Evolutionary conservation across 2,329 filamentous ascomycete species (phyloP).

Genomic region (Chrysoporthe deuterocubensis): DNA sequence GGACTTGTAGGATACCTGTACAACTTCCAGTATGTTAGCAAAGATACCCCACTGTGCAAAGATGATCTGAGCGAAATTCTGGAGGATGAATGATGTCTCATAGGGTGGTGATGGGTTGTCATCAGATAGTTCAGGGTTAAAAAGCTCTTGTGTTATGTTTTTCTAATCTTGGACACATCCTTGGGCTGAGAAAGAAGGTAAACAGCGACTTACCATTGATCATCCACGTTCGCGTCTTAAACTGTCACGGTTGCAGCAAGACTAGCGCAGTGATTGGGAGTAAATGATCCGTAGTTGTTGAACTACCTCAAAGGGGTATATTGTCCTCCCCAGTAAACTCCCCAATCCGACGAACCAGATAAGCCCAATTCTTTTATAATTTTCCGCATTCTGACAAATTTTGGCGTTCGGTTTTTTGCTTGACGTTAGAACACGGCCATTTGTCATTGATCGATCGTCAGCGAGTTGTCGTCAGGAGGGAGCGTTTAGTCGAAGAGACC

Average conservation of each 20-base stretch:
- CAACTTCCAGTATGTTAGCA: slow-evolving; percentile 41
- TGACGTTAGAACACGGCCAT: slow-evolving; percentile 9
- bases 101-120: slow-evolving; percentile 62
- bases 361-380: slow-evolving; percentile 1
- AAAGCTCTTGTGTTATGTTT: slow-evolving; percentile 62
- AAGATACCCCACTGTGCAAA: slow-evolving; percentile 39
- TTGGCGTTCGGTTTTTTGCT: slow-evolving; percentile 7
- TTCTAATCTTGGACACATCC: slow-evolving; percentile 58
- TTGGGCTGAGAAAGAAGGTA: slow-evolving; percentile 18
- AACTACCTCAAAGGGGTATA: slow-evolving; percentile 26
- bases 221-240: background rate
- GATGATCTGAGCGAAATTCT: slow-evolving; percentile 29
- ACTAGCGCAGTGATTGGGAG: slow-evolving; percentile 15
- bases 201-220: slow-evolving; percentile 20
- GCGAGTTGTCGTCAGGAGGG: background rate
- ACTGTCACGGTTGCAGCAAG: background rate
- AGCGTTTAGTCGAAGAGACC: slow-evolving; percentile 65
- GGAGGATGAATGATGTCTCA: slow-evolving; percentile 48
- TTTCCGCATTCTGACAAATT: slow-evolving; percentile 3
- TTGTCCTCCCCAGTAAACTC: slow-evolving; percentile 19
- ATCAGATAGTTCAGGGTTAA: slow-evolving; percentile 68
- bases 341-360: slow-evolving; percentile 27
- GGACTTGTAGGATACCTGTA: slow-evolving; percentile 26
- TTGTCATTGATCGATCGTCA: slow-evolving; percentile 21
- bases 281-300: slow-evolving; percentile 30